phyloP scores from a whole-genome alignment of 1,284 basidiomycete species.

The Cryptococcus sp. region DNA sequence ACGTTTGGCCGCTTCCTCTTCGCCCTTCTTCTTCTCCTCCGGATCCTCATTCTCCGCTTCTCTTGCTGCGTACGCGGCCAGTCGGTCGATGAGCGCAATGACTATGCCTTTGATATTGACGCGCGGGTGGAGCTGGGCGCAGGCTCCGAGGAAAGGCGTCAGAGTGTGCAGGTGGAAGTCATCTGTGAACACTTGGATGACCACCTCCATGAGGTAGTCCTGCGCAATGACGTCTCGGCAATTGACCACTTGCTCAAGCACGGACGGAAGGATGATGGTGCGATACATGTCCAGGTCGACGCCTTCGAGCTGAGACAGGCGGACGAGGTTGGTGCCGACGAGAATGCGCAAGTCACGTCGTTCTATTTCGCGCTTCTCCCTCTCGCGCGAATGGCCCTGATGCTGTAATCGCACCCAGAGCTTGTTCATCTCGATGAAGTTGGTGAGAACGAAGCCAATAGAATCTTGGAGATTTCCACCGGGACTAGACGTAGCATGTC shows the following conservation, averaged over 20 bases:
- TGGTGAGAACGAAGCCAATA: slow-evolving; percentile 88
- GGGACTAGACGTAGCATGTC: slow-evolving; percentile 60
- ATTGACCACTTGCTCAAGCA: slow-evolving; percentile 91
- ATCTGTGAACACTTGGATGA: slow-evolving; percentile 96
- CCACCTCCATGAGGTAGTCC: slow-evolving; percentile 97
- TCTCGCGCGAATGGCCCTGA: slow-evolving; percentile 89
- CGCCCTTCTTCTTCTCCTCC: slow-evolving; percentile 83
- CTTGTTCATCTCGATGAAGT: slow-evolving; percentile 99
- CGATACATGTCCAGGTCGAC: slow-evolving; percentile 90
- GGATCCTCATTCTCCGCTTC: slow-evolving; percentile 92
- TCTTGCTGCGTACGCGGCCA: slow-evolving; percentile 88
- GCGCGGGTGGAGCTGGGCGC: slow-evolving; percentile 89
- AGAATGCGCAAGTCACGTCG: slow-evolving; percentile 87
- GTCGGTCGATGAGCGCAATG: slow-evolving; percentile 90
- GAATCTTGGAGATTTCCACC: slow-evolving; percentile 87
- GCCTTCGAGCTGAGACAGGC: slow-evolving; percentile 87
- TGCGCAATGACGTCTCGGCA: slow-evolving; percentile 97
- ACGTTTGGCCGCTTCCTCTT: slow-evolving; percentile 82
- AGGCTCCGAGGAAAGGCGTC: slow-evolving; percentile 87
- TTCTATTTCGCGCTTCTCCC: slow-evolving; percentile 93
- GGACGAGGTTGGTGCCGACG: slow-evolving; percentile 92
- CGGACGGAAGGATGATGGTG: slow-evolving; percentile 76
- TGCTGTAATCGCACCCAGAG: slow-evolving; percentile 96
- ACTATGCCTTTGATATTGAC: slow-evolving; percentile 97
- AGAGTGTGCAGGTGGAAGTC: slow-evolving; percentile 93